Conservation (phyloP, 2,329 filamentous ascomycete species). For the Lasiodiplodia sp. region DNA sequence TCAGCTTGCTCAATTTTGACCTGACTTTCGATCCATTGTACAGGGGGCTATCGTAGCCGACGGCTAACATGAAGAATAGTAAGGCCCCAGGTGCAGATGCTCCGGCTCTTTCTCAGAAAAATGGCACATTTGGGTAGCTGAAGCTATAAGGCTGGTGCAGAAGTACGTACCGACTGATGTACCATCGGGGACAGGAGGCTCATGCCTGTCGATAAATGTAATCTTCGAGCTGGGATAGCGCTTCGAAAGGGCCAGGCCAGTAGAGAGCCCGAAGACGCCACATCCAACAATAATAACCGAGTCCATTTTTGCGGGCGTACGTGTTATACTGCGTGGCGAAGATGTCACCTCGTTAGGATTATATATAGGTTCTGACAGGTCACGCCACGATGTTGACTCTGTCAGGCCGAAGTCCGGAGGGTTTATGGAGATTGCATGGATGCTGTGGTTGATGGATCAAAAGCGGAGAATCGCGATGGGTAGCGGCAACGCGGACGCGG, state of each 20-base stretch:
- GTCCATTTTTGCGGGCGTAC: constrained; percentile 2
- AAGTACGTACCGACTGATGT: constrained; percentile 27
- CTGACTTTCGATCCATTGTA: too few species aligned
- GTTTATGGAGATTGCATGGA: neutral
- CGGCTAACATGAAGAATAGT: too few species aligned
- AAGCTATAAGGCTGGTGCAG: neutral
- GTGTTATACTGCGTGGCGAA: neutral
- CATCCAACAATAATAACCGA: constrained; percentile 19
- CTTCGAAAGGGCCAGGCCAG: constrained; percentile 24
- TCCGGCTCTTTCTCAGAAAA: too few species aligned
- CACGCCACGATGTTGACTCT: constrained; percentile 1
- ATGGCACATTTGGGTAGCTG: too few species aligned
- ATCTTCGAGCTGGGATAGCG: constrained; percentile 13
- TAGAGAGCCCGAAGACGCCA: constrained; percentile 28
- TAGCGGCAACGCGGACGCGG: neutral
- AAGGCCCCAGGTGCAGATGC: too few species aligned
- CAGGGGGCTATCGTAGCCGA: too few species aligned
- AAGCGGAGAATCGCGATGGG: constrained; percentile 14
- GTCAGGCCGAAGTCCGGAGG: neutral
- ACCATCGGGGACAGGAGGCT: constrained; percentile 27
- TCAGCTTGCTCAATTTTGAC: neutral
- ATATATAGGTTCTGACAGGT: neutral
- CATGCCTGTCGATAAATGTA: constrained; percentile 22
- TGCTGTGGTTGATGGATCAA: neutral
- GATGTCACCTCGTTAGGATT: neutral